phyloP scores from a whole-genome alignment of 75 land plant genomes.

The Pseudotsuga menziesii region DNA sequence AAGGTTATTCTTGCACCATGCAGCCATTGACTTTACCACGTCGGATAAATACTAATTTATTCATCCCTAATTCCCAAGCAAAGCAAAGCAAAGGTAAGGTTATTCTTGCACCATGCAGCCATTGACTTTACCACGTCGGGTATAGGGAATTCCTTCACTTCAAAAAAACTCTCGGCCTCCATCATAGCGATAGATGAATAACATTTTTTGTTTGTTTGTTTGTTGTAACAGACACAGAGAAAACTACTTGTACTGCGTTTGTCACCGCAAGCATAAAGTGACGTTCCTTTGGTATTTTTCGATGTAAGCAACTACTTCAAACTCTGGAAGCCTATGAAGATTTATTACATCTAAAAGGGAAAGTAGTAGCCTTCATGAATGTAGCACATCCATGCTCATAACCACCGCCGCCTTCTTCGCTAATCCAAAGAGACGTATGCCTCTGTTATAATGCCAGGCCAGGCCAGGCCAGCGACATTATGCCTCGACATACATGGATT shows the following conservation, averaged over 20 bases:
- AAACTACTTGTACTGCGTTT: slow-evolving; percentile 67
- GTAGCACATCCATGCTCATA: too few relatives aligned
- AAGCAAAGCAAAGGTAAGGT: slow-evolving; percentile 80
- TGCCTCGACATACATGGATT: slow-evolving; percentile 22
- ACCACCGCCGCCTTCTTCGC: slow-evolving; percentile 59
- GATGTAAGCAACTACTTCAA: slow-evolving; percentile 70
- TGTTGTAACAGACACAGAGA: slow-evolving; percentile 72
- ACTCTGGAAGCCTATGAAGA: slow-evolving; percentile 63
- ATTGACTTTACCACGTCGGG: slow-evolving; percentile 85
- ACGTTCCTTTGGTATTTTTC: slow-evolving; percentile 81
- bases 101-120: slow-evolving; percentile 95
- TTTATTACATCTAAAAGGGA: slow-evolving; percentile 77
- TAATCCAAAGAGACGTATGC: slow-evolving; percentile 57
- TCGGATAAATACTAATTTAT: slow-evolving; percentile 73
- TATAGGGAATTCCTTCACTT: slow-evolving; percentile 81
- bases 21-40: too few relatives aligned
- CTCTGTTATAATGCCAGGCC: slow-evolving; percentile 17
- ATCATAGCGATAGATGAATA: slow-evolving; percentile 72
- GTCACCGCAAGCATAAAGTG: slow-evolving; percentile 84
- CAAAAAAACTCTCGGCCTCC: slow-evolving; percentile 83
- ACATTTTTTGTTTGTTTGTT: slow-evolving; percentile 71
- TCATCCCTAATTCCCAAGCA: slow-evolving; percentile 74
- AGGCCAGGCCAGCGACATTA: slow-evolving; percentile 13
- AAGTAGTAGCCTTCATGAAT: slow-evolving; percentile 65
- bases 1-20: slow-evolving; percentile 89